phyloP scores from a whole-genome alignment of 441 rosid genomes.

The Francoa sonchifolia region DNA sequence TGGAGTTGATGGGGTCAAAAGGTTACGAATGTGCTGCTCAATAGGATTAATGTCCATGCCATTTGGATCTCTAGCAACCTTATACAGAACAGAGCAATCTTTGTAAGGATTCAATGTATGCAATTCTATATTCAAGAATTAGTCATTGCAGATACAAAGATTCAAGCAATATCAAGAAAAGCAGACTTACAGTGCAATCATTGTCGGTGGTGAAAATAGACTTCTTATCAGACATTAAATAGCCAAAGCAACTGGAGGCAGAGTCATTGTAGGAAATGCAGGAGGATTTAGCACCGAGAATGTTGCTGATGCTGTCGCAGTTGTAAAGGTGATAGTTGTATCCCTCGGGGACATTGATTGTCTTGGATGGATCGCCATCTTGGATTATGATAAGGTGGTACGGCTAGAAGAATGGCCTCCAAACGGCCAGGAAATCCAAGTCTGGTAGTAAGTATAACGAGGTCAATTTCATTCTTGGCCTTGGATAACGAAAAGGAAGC shows the following conservation, averaged over 20 bases:
- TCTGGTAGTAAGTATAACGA: constrained; percentile 78
- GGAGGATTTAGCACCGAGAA: constrained; percentile 84
- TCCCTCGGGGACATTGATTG: constrained; percentile 71
- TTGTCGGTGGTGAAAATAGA: constrained; percentile 89
- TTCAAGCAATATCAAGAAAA: neutral
- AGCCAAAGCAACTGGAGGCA: constrained; percentile 92
- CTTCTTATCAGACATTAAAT: constrained; percentile 92
- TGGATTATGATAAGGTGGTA: constrained; percentile 93
- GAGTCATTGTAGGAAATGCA: constrained; percentile 96
- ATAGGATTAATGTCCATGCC: constrained; percentile 77
- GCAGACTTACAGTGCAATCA: constrained; percentile 75
- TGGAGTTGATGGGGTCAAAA: constrained; percentile 74
- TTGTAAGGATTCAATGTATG: neutral
- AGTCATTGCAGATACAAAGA: constrained; percentile 7
- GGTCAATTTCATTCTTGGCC: constrained; percentile 74
- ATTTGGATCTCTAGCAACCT: constrained; percentile 76
- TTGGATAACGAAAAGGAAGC: constrained; percentile 37
- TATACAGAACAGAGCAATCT: neutral
- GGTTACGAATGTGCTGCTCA: constrained; percentile 83
- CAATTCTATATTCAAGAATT: neutral
- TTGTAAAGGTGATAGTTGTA: constrained; percentile 87
- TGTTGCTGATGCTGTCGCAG: constrained; percentile 69
- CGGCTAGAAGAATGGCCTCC: constrained; percentile 92
- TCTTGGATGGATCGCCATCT: constrained; percentile 87
- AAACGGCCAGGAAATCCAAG: constrained; percentile 91